A percentile compares a stretch with the other conserved stretches of the same genome.
Evolutionary conservation across 768 basidiomycete genomes (phyloP).

Genomic region (Trametes punicea): DNA sequence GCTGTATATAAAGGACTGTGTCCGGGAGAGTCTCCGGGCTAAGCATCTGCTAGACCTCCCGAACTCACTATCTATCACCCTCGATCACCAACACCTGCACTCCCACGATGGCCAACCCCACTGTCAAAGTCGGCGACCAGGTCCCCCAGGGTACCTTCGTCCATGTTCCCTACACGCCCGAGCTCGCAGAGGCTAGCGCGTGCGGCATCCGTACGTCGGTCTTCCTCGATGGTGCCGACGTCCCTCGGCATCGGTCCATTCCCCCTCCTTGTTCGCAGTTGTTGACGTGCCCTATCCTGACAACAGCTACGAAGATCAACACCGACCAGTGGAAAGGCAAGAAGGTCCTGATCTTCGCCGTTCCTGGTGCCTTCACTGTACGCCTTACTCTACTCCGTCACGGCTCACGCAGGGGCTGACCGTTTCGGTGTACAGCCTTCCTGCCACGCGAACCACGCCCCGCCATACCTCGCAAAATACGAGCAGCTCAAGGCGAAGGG

Average conservation of each 20-base stretch:
- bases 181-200: conserved; percentile 57
- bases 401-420: not conserved
- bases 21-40: not conserved
- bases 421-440: conserved; percentile 24
- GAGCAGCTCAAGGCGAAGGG: conserved; percentile 75
- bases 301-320: conserved; percentile 46
- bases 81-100: not conserved
- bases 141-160: conserved; percentile 45
- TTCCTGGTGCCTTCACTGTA: conserved; percentile 81
- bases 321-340: conserved; percentile 74
- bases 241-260: not conserved
- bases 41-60: not conserved
- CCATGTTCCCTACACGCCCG: conserved; percentile 59
- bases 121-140: conserved; percentile 50
- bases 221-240: not conserved
- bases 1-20: conserved; percentile 1
- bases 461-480: conserved; percentile 58
- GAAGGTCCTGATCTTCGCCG: conserved; percentile 72
- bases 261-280: too few species aligned
- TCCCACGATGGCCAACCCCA: conserved; percentile 14
- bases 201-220: conserved; percentile 63
- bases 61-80: not conserved
- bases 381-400: conserved; percentile 20
- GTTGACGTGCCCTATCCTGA: not conserved
- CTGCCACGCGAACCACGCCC: conserved; percentile 42